Evolutionary conservation across 441 rosid species (phyloP).

Genomic region (Adansonia madagascariensis): DNA sequence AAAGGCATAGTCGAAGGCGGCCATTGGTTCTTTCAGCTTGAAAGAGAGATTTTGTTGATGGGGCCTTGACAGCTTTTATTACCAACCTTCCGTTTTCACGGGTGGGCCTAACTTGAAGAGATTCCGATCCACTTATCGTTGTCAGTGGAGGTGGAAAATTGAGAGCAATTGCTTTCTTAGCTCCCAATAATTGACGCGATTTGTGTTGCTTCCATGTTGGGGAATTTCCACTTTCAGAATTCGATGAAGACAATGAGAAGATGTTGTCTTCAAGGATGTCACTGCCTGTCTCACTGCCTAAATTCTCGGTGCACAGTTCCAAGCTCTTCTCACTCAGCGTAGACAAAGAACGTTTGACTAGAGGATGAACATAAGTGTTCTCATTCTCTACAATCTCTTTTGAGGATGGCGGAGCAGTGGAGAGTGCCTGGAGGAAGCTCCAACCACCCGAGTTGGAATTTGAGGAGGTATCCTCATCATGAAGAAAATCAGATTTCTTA

Average conservation of each 20-base stretch:
- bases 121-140: conserved; percentile 57
- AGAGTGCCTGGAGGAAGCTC: conserved; percentile 58
- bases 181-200: conserved; percentile 25
- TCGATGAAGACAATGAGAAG: conserved; percentile 43
- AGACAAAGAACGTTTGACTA: conserved; percentile 48
- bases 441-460: conserved; percentile 44
- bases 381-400: conserved; percentile 34
- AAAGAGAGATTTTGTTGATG: conserved; percentile 40
- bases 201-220: conserved; percentile 33
- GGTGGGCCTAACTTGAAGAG: conserved; percentile 58
- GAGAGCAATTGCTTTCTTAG: conserved; percentile 38
- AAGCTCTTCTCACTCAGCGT: conserved; percentile 69
- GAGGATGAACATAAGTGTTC: conserved; percentile 49
- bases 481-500: neutral
- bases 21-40: conserved; percentile 75
- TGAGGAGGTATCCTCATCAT: conserved; percentile 26
- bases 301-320: conserved; percentile 78
- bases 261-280: conserved; percentile 39
- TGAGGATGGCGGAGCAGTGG: conserved; percentile 29
- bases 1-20: conserved; percentile 60
- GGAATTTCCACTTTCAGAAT: conserved; percentile 26
- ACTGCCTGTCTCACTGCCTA: conserved; percentile 81
- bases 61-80: conserved; percentile 52
- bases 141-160: conserved; percentile 82
- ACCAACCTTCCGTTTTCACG: conserved; percentile 74